Evolutionary conservation across 1,284 basidiomycete species (phyloP), one percentile per base, ranked within the genome.

Genomic region (Tremellales sp.): DNA sequence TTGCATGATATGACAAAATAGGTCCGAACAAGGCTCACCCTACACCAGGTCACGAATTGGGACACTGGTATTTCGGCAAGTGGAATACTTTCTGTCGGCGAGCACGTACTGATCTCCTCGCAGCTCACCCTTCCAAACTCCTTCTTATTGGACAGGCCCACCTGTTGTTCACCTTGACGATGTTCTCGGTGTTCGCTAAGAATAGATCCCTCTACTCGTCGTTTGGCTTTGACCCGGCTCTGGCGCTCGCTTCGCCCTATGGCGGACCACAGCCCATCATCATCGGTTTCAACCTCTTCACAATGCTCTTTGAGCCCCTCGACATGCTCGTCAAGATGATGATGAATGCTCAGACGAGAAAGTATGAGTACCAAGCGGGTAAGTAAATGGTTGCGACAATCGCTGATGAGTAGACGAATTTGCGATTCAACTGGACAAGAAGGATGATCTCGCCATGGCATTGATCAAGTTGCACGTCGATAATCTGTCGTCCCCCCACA

Each of bases 361-460:
- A 78, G 53, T 91, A 89, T 68, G 92, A 97, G 66, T 95, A 86
- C 75, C 79, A 95, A 70, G 92, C 92, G 0, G 91, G 94, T 71
- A 75, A 78, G 51, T 27, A 8, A 22, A 7, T 12, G 8, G 1
- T 27, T 39, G 3, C 14, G 16, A 26, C 5, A 13, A 16, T 8
- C 3, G 41, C 48, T 45, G 42, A 49, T 45, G 24, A 26, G 10
- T 32, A 72, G 71, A 73, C 51, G 61, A 68, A 48, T 73, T 73
- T 45, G 69, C 68, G 3, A 64, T 66, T 24, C 48, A 57, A 19
- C 65, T 72, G 21, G 65, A 71, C 19, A 61, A 68, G 24, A 70
- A 70, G 54, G 55, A 84, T n/a, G 79, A 89, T 36, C 80, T 95
- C 37, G 84, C 83, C 22, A 75, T 79, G 10, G 88, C 90, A 21